Conservation (phyloP, 352 stramenopile species). For the Globisporangium nodosum region DNA sequence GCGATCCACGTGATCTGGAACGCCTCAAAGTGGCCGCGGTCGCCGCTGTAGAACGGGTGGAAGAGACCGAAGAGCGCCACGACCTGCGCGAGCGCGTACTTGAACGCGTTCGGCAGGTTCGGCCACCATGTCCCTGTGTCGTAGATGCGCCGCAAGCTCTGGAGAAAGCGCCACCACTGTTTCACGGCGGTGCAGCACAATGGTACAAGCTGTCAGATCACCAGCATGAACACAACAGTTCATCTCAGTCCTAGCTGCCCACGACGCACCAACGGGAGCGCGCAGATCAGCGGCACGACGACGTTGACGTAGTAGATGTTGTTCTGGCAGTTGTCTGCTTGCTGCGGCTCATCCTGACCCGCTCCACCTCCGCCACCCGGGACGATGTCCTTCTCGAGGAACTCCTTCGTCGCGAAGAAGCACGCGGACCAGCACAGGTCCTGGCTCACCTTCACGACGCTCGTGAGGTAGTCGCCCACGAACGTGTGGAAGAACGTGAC, state of each 20-base stretch:
- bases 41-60: constrained; percentile 65
- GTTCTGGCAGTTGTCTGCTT: constrained; percentile 28
- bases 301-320: constrained; percentile 93
- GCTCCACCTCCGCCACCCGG: constrained; percentile 15
- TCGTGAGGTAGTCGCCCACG: constrained; percentile 83
- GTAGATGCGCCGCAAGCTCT: constrained; percentile 93
- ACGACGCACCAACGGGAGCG: constrained; percentile 77
- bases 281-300: constrained; percentile 92
- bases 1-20: constrained; percentile 74
- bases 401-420: constrained; percentile 94
- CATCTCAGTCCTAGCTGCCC: neutral
- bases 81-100: constrained; percentile 89
- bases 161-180: constrained; percentile 94
- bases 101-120: constrained; percentile 94
- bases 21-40: constrained; percentile 14
- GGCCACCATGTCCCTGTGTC: constrained; percentile 95
- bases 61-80: constrained; percentile 84
- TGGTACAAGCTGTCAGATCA: neutral
- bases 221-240: neutral
- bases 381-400: constrained; percentile 64
- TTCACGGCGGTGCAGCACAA: neutral
- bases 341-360: constrained; percentile 1
- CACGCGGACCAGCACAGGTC: constrained; percentile 92
- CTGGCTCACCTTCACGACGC: constrained; percentile 78
- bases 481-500: constrained; percentile 95